A percentile compares a stretch with the other conserved stretches of the same genome.
phyloP scores from a whole-genome alignment of 305 asterid species.

The Solanum hybrid region DNA sequence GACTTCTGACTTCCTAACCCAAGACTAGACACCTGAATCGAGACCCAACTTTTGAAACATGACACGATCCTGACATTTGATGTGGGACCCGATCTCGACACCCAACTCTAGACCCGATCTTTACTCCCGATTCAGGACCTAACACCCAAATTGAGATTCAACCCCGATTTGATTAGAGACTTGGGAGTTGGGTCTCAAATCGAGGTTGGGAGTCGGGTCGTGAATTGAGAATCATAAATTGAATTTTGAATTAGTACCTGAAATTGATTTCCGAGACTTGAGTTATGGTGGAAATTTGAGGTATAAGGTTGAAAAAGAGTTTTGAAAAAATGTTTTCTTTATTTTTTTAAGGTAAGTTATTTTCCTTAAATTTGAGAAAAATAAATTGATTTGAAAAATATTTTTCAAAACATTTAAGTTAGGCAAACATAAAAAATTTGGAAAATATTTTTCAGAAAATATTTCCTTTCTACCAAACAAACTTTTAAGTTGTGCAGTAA shows the following conservation, averaged over 20 bases:
- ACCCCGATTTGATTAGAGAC: neutral
- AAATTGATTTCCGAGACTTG: neutral
- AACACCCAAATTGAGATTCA: neutral
- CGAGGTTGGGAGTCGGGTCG: neutral
- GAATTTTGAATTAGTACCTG: neutral
- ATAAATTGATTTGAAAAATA: no score
- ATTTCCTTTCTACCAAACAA: neutral
- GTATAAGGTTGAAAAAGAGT: neutral
- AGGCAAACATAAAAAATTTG: neutral
- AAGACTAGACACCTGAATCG: neutral
- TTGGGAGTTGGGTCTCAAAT: neutral
- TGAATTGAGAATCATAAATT: rapidly evolving
- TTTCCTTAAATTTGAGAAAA: neutral
- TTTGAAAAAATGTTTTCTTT: no score
- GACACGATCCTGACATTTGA: neutral
- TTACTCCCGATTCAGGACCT: neutral
- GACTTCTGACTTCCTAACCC: neutral
- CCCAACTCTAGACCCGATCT: neutral
- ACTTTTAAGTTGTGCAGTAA: neutral
- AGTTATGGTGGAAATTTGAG: neutral
- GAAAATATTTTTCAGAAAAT: no score
- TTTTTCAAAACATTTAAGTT: neutral
- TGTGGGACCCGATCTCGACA: neutral
- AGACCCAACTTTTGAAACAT: neutral
- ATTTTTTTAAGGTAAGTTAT: neutral